Percentiles rank a stretch among this genome's conserved stretches.
Evolutionary conservation across 805 yeast genomes (phyloP).

Genomic region (Pichia pseudocactophila): DNA sequence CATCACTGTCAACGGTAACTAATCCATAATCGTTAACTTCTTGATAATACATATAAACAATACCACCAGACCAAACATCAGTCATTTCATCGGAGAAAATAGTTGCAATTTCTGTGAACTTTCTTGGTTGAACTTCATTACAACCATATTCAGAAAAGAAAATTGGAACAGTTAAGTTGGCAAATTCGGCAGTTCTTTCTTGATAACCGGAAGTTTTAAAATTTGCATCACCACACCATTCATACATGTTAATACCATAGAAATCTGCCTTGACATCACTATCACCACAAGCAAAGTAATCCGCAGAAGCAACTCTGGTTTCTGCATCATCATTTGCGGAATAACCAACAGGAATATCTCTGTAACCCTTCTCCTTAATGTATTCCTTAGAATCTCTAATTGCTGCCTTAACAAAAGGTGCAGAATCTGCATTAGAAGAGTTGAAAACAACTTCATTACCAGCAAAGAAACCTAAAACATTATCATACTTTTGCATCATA

Average conservation of each 20-base stretch:
- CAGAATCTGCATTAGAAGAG: constrained; percentile 57
- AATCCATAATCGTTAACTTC: constrained; percentile 71
- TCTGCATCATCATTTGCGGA: constrained; percentile 68
- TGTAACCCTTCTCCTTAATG: constrained; percentile 51
- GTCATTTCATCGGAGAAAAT: constrained; percentile 63
- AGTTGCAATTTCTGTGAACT: constrained; percentile 62
- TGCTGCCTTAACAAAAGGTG: constrained; percentile 79
- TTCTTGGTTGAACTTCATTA: constrained; percentile 60
- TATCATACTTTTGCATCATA: constrained; percentile 57
- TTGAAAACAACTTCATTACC: constrained; percentile 80
- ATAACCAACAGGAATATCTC: constrained; percentile 82
- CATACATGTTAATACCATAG: constrained; percentile 85
- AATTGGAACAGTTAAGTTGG: constrained; percentile 58
- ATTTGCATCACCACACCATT: constrained; percentile 70
- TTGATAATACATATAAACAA: constrained; percentile 77
- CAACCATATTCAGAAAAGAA: constrained; percentile 85
- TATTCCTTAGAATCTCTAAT: constrained; percentile 68
- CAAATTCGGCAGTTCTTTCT: constrained; percentile 54
- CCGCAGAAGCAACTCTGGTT: constrained; percentile 61
- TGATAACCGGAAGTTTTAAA: constrained; percentile 56
- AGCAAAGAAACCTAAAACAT: constrained; percentile 74
- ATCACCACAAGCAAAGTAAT: constrained; percentile 70
- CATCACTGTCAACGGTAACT: constrained; percentile 41
- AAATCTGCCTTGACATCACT: constrained; percentile 60
- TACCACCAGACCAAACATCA: constrained; percentile 85